A percentile compares a stretch with the other conserved stretches of the same genome.
Evolutionary conservation across 495 filamentous ascomycete species (phyloP).

Genomic region (Letharia lupina): DNA sequence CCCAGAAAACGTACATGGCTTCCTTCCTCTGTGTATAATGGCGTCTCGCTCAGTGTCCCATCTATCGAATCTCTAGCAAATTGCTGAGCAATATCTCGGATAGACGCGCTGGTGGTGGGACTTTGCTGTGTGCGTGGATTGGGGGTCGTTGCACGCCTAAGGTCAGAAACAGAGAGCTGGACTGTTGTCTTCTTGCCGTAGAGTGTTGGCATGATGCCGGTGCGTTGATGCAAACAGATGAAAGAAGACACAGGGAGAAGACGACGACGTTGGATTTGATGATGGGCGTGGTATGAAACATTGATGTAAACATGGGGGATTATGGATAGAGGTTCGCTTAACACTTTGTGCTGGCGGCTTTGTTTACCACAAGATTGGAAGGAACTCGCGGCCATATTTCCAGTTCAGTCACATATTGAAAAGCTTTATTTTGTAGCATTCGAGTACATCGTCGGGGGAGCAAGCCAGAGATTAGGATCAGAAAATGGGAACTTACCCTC

Average conservation of each 20-base stretch:
- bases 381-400: background rate
- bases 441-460: background rate
- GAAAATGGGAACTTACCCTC: background rate
- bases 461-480: background rate
- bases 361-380: background rate
- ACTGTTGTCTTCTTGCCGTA: conserved; percentile 18
- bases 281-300: background rate
- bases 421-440: background rate
- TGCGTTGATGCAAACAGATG: background rate
- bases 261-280: background rate
- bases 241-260: background rate
- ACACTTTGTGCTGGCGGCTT: background rate
- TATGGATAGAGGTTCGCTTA: background rate
- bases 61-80: conserved; percentile 5
- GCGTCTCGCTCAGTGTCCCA: conserved; percentile 14
- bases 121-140: background rate
- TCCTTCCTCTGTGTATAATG: conserved; percentile 8
- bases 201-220: conserved; percentile 28
- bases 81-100: background rate
- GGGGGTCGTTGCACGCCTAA: conserved; percentile 18
- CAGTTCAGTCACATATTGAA: background rate
- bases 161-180: conserved; percentile 24
- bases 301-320: background rate
- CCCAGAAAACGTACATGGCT: conserved; percentile 26
- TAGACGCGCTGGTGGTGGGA: background rate